Percentiles rank a stretch among this genome's conserved stretches.
Conservation (phyloP, 371 early-diverging fungal genomes). For the Mucor circinelloides region DNA sequence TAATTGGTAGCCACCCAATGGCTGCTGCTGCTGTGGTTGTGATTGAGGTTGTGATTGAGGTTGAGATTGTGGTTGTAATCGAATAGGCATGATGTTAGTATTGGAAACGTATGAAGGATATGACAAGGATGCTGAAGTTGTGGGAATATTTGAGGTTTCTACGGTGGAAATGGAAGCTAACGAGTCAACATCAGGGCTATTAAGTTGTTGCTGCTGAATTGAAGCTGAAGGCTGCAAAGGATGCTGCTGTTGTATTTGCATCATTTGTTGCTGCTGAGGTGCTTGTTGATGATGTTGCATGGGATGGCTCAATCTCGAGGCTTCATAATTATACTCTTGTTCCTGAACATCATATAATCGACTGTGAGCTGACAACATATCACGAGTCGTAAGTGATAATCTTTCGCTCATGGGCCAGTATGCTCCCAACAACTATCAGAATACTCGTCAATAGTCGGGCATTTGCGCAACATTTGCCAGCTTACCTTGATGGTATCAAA, state of each 20-base stretch:
- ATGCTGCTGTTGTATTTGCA: neutral
- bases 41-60: constrained; percentile 15
- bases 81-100: neutral
- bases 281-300: neutral
- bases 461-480: neutral
- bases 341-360: constrained; percentile 37
- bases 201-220: neutral
- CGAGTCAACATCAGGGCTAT: constrained; percentile 5
- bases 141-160: neutral
- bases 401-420: constrained; percentile 54
- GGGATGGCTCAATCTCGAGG: neutral
- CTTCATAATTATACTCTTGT: constrained; percentile 4
- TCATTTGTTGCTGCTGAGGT: neutral
- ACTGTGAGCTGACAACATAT: constrained; percentile 42
- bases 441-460: neutral
- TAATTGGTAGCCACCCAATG: neutral
- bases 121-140: neutral
- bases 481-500: constrained; percentile 28
- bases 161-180: neutral
- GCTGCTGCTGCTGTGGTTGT: neutral
- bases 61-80: neutral
- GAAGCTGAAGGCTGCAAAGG: neutral
- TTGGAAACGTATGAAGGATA: neutral
- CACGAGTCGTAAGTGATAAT: constrained; percentile 38
- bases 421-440: constrained; percentile 19